These are phyloP conservation scores for Diaporthe citri DNA, from an alignment of 2,329 filamentous ascomycete genomes.

Conservation along the genomic window DNA sequence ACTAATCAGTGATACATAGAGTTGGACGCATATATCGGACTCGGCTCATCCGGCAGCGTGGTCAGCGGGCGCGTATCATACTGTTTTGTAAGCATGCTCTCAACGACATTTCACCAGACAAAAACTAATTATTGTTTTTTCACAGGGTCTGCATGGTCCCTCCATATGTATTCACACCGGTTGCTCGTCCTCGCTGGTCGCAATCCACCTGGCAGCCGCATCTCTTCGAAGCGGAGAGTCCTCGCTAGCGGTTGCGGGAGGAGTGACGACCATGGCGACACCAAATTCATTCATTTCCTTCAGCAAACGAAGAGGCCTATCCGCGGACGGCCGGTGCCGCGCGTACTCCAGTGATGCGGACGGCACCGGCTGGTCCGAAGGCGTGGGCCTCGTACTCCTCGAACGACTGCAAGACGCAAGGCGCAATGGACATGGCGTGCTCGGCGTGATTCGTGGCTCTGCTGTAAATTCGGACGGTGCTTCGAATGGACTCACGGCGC, in stretches of 20 bases:
- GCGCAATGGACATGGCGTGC: constrained; percentile 54
- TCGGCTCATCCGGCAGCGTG: constrained; percentile 23
- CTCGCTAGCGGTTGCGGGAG: constrained; percentile 13
- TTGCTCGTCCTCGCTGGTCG: constrained; percentile 29
- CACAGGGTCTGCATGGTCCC: neutral
- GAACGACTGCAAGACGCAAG: constrained; percentile 58
- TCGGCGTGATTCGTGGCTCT: constrained; percentile 51
- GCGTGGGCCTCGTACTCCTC: constrained; percentile 54
- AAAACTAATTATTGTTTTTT: neutral
- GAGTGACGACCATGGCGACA: constrained; percentile 25
- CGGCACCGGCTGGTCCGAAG: constrained; percentile 61
- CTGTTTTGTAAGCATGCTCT: neutral
- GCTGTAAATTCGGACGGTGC: constrained; percentile 56
- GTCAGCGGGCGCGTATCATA: constrained; percentile 26
- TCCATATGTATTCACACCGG: constrained; percentile 24
- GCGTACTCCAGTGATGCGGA: constrained; percentile 54
- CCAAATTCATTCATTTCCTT: constrained; percentile 17
- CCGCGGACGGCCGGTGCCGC: constrained; percentile 44
- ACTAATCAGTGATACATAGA: neutral
- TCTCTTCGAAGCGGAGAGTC: constrained; percentile 18
- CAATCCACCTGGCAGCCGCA: constrained; percentile 23
- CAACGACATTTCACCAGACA: too few species aligned
- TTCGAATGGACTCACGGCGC: constrained; percentile 43
- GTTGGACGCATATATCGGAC: constrained; percentile 6
- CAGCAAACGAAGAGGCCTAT: constrained; percentile 37